Evolutionary conservation across 352 stramenopile species (phyloP), one percentile per base, ranked within the genome.

Genomic region (Phytophthora idaei): DNA sequence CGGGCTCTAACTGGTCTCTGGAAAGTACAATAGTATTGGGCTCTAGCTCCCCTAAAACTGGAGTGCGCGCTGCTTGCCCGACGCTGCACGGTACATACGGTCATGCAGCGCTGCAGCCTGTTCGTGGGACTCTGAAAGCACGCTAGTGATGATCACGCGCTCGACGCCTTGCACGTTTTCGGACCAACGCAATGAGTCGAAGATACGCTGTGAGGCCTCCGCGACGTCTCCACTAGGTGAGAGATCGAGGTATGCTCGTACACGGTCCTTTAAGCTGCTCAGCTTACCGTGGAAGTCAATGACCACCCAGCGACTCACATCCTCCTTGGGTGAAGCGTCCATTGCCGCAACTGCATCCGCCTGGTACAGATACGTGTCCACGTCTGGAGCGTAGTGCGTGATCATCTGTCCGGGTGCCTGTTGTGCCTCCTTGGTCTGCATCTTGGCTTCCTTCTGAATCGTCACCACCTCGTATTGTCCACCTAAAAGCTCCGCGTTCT

Each of bases 301-400:
- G 1, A 97, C 58, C 8, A 92, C 90, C 77, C 88, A 96, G 29
- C 58, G 67, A 17, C 74, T 67, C 29, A 92, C 32, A 60, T 81
- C 69, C 5, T 79, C 61, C 0, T 54, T 57, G 10, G 1, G 28
- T 0, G 73, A 57, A 2, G 74, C 50, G 41, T 87, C 64, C 45
- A 88, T 77, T 25, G 51, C 48, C 42, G 87, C 76, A 3, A 10
- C 21, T 3, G 75, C 80, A n/a, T 78, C 61, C 1, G 57, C 48
- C 44, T 91, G 76, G 58, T 90, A 80, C 55, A 98, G 69, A 70
- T 90, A 97, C 37, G 92, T 97, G 68, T 94, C 78, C 31, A 98
- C 87, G 64, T 99, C 88, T 0, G 98, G 98, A 10, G 98, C 97
- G 72, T 99, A 99, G 77, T 99, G 98, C 29, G 94, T 99, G 70